Evolutionary conservation across 192 early-diverging fungal genomes (phyloP), one percentile per base, ranked within the genome.

Genomic region (Phlyctochytrium planicorne): DNA sequence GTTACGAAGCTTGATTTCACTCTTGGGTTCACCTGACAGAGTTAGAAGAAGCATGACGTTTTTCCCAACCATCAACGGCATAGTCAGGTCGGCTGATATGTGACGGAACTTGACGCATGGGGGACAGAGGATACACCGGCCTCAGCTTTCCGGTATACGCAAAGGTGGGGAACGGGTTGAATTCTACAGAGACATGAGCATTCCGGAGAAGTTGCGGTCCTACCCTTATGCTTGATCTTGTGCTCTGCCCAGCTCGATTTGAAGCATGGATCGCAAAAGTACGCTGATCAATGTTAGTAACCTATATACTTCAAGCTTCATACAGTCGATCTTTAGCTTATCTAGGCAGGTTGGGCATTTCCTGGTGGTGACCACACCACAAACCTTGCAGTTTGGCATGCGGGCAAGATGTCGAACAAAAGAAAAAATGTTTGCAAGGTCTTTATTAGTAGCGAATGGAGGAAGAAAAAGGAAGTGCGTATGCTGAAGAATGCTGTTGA

Each of bases 1-100:
- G 59, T 88, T 87, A 20, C 88, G 77, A 12, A 87, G 75, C n/a
- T 70, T 80, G 67, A 90, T 78, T 80, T 99, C 97, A 55, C 88
- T 87, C 14, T 74, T 63, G 0, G 96, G 89, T 34, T 62, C 10
- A 23, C 16, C 33, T 33, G 25, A 34, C n/a, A 34, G 27, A 33
- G 3, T 20, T n/a, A 68, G 67, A 57, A 10, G 33, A 36, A n/a
- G 2, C 25, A 6, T 30, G 12, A 59, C 56, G 12, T 59, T 32
- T 60, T 37, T 47, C 57, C 67, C 67, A 71, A 65, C 52, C 76
- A 17, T 34, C 59, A 4, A 33, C 75, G 29, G 79, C 79, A 60
- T 80, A 81, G 68, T 82, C 84, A 2, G 81, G 79, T 31, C 65
- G 69, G 2, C 27, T 23, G 65, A 83, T 85, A 31, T 66, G 32